phyloP scores from a whole-genome alignment of 139 green algal species.

The Penium margaritaceum region DNA sequence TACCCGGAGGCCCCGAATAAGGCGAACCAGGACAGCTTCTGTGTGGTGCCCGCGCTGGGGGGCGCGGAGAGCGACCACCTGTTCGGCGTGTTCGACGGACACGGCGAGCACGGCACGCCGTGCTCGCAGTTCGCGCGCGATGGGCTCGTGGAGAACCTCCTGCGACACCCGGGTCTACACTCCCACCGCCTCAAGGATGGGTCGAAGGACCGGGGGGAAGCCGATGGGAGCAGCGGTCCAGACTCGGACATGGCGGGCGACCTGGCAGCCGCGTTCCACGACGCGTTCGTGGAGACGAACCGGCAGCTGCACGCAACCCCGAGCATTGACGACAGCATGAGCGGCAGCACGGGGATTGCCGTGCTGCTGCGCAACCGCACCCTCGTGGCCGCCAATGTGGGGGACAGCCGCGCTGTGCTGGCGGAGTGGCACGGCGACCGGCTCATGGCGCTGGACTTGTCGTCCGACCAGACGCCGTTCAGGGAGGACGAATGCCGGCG shows the following conservation, averaged over 20 bases:
- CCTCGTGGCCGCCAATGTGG: slow-evolving; percentile 81
- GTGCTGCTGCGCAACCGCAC: slow-evolving; percentile 60
- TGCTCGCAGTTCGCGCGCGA: slow-evolving; percentile 62
- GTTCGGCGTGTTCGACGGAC: slow-evolving; percentile 77
- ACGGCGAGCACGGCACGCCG: slow-evolving; percentile 49
- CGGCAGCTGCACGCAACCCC: slow-evolving; percentile 63
- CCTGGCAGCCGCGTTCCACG: slow-evolving; percentile 48
- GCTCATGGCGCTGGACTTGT: slow-evolving; percentile 43
- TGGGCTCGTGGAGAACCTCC: slow-evolving; percentile 61
- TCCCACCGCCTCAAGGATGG: too few species aligned
- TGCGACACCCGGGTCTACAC: slow-evolving; percentile 21
- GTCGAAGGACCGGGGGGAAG: too few species aligned
- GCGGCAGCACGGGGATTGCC: slow-evolving; percentile 77
- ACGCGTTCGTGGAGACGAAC: slow-evolving; percentile 70
- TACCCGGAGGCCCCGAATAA: slow-evolving; percentile 82
- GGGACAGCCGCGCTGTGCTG: slow-evolving; percentile 78
- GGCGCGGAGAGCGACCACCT: slow-evolving; percentile 60
- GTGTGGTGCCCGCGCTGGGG: slow-evolving; percentile 58
- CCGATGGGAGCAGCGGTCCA: too few species aligned
- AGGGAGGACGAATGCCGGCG: slow-evolving; percentile 77
- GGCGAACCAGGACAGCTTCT: slow-evolving; percentile 80
- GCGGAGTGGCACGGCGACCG: slow-evolving; percentile 53
- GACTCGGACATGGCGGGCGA: slow-evolving; percentile 9
- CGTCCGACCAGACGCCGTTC: slow-evolving; percentile 49
- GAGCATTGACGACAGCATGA: slow-evolving; percentile 62